Percentiles rank a stretch among this genome's conserved stretches.
Evolutionary conservation across 805 yeast species (phyloP).

Genomic region (Nakazawaea ambrosiae): DNA sequence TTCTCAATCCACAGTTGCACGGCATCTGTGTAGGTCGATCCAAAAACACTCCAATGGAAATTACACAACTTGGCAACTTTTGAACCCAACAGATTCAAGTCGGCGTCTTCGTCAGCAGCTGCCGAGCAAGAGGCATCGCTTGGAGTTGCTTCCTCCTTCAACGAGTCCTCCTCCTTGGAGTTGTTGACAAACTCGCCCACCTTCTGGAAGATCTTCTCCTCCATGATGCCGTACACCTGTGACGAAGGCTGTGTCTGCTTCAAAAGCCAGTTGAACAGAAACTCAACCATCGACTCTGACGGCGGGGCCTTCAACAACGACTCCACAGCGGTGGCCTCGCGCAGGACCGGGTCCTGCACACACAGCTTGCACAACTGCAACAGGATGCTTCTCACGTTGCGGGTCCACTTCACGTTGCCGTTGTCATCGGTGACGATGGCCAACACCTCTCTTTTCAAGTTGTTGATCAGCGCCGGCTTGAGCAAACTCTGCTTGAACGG

Average conservation of each 20-base stretch:
- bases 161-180: constrained; percentile 24
- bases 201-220: constrained; percentile 52
- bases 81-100: constrained; percentile 49
- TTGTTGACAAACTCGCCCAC: constrained; percentile 24
- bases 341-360: background rate
- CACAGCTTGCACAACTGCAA: constrained; percentile 49
- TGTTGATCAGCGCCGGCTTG: constrained; percentile 30
- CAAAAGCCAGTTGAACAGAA: constrained; percentile 72
- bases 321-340: background rate
- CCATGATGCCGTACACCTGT: constrained; percentile 70
- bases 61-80: constrained; percentile 60
- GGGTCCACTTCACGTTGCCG: constrained; percentile 88
- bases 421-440: constrained; percentile 80
- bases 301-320: constrained; percentile 17
- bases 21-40: too few species aligned
- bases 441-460: constrained; percentile 62
- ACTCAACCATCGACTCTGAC: constrained; percentile 39
- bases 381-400: constrained; percentile 66
- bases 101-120: constrained; percentile 27
- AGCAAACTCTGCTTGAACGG: constrained; percentile 29
- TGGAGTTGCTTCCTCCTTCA: constrained; percentile 12
- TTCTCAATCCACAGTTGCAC: too few species aligned
- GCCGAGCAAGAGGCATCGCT: constrained; percentile 15
- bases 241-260: constrained; percentile 83
- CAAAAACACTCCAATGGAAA: constrained; percentile 83